Evolutionary conservation across 345 rosid genomes (phyloP).

Genomic region (Triadica sebifera): DNA sequence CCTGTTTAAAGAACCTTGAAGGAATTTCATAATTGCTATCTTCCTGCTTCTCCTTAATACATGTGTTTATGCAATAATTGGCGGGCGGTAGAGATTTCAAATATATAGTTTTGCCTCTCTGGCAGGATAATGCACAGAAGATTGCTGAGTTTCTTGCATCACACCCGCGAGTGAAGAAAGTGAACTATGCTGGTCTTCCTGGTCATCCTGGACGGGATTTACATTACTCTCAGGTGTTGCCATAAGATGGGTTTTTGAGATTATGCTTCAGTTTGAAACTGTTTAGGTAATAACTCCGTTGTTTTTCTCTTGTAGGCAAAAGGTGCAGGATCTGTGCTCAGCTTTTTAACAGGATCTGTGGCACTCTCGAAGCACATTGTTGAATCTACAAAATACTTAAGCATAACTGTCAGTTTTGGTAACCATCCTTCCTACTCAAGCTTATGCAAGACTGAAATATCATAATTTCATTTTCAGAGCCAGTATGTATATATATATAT

Average conservation of each 20-base stretch:
- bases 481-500: neutral
- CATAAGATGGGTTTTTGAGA: neutral
- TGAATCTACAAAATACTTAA: conserved; percentile 83
- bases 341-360: conserved; percentile 88
- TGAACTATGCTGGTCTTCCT: conserved; percentile 82
- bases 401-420: conserved; percentile 98
- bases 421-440: conserved; percentile 20
- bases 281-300: neutral
- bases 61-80: neutral
- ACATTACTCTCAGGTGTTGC: conserved; percentile 82
- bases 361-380: conserved; percentile 84
- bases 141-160: conserved; percentile 79
- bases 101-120: conserved; percentile 6
- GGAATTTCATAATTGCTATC: neutral
- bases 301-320: conserved; percentile 54
- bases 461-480: neutral
- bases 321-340: conserved; percentile 95
- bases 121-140: conserved; percentile 80
- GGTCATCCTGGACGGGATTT: conserved; percentile 78
- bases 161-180: conserved; percentile 82
- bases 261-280: neutral
- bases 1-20: neutral
- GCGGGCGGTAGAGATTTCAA: neutral
- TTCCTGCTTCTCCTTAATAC: neutral
- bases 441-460: neutral